Conservation (phyloP, 805 yeast genomes). For the Schwanniomyces vanrijiae region DNA sequence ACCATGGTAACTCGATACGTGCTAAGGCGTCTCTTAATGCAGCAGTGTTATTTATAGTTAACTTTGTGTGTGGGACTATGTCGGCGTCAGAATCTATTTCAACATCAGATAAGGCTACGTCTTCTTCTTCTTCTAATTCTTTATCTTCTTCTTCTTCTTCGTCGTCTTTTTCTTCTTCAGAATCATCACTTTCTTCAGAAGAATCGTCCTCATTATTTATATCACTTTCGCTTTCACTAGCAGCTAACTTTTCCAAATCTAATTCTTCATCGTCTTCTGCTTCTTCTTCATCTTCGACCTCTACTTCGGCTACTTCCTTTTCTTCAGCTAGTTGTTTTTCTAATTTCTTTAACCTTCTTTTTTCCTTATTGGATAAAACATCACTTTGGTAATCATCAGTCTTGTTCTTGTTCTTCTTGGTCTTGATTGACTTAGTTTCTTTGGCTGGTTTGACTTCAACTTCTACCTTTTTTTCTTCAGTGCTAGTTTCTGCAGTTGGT, state of each 20-base stretch:
- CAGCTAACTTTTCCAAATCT: slow-evolving; percentile 55
- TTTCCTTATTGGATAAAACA: slow-evolving; percentile 61
- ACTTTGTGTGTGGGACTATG: slow-evolving; percentile 85
- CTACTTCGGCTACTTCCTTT: slow-evolving; percentile 27
- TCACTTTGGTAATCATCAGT: slow-evolving; percentile 45
- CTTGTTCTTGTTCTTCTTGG: slow-evolving; percentile 13
- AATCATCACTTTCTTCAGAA: slow-evolving; percentile 29
- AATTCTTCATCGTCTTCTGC: slow-evolving; percentile 40
- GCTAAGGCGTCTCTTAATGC: slow-evolving; percentile 73
- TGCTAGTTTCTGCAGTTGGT: slow-evolving; percentile 10
- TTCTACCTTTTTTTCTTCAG: slow-evolving; percentile 10
- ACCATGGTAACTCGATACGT: slow-evolving; percentile 65
- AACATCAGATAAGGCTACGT: slow-evolving; percentile 84
- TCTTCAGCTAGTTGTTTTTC: slow-evolving; percentile 19
- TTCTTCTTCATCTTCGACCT: slow-evolving; percentile 39
- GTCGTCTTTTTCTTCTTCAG: slow-evolving; percentile 47
- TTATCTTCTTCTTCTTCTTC: slow-evolving; percentile 57
- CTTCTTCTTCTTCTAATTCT: slow-evolving; percentile 69
- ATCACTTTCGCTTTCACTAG: slow-evolving; percentile 52
- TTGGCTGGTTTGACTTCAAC: slow-evolving; percentile 1
- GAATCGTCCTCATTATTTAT: slow-evolving; percentile 29
- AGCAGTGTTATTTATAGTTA: slow-evolving; percentile 83
- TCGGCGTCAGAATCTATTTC: slow-evolving; percentile 95
- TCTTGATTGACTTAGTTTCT: slow-evolving; percentile 4
- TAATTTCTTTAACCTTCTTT: slow-evolving; percentile 57